Evolutionary conservation across 2,329 filamentous ascomycete genomes (phyloP).

Genomic region (Zymoseptoria passerinii): DNA sequence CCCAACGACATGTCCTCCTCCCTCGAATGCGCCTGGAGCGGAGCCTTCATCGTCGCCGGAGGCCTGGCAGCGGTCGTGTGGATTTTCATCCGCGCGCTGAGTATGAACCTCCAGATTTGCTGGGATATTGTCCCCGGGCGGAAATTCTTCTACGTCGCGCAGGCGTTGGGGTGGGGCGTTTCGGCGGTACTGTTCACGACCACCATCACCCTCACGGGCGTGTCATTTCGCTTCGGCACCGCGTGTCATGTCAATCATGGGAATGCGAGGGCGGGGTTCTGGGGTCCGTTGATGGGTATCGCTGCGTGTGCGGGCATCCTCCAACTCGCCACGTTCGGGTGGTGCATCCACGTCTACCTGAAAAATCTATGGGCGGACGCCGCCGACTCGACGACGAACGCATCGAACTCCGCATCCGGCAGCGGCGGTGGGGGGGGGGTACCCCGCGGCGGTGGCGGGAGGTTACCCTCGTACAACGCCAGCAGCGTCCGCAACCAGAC

Average conservation of each 20-base stretch:
- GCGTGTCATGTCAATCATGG: slow-evolving; percentile 92
- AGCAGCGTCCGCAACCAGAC: slow-evolving; percentile 76
- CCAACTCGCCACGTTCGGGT: slow-evolving; percentile 72
- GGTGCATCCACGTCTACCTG: slow-evolving; percentile 93
- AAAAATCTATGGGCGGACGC: slow-evolving; percentile 63
- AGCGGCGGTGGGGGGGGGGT: slow-evolving; percentile 50
- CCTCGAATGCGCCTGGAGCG: slow-evolving; percentile 77
- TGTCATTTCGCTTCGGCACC: slow-evolving; percentile 85
- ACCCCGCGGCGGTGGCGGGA: slow-evolving; percentile 47
- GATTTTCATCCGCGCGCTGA: slow-evolving; percentile 82
- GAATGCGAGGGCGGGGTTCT: slow-evolving; percentile 75
- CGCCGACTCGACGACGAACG: slow-evolving; percentile 29
- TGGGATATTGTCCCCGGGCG: slow-evolving; percentile 88
- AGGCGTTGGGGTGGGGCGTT: slow-evolving; percentile 75
- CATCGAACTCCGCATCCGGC: slow-evolving; percentile 44
- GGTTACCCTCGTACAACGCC: slow-evolving; percentile 64
- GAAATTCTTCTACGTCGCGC: slow-evolving; percentile 79
- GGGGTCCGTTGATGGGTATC: slow-evolving; percentile 79
- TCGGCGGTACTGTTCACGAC: slow-evolving; percentile 66
- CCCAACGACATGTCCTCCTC: slow-evolving; percentile 84
- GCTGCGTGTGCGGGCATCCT: slow-evolving; percentile 67
- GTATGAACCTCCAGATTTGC: slow-evolving; percentile 88
- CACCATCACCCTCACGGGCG: slow-evolving; percentile 75
- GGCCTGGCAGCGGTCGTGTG: slow-evolving; percentile 80
- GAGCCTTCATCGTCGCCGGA: slow-evolving; percentile 75